phyloP scores from a whole-genome alignment of 2,329 filamentous ascomycete species.

The Scedosporium minutisporum region DNA sequence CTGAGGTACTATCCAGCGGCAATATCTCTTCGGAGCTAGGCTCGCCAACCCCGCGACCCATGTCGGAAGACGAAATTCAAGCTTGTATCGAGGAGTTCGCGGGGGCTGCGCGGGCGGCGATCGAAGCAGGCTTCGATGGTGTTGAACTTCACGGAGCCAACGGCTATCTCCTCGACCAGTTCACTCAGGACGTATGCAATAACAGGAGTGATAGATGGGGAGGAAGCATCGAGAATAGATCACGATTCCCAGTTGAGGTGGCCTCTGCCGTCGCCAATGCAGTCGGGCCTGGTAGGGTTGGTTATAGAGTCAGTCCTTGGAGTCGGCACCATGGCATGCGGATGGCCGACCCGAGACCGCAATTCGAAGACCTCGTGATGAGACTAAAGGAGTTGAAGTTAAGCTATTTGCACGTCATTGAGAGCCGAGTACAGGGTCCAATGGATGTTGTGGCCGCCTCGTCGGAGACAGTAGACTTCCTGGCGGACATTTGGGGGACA shows the following conservation, averaged over 20 bases:
- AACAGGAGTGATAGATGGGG: slow-evolving; percentile 44
- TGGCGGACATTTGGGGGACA: slow-evolving; percentile 18
- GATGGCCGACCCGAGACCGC: slow-evolving; percentile 42
- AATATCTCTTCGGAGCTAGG: slow-evolving; percentile 35
- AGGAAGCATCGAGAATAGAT: slow-evolving; percentile 42
- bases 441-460: slow-evolving; percentile 23
- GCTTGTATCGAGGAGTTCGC: slow-evolving; percentile 52
- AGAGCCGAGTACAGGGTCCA: slow-evolving; percentile 37
- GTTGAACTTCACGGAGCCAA: slow-evolving; percentile 52
- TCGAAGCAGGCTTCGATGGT: slow-evolving; percentile 59
- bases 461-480: not conserved
- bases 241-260: slow-evolving; percentile 40
- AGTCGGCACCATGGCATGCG: slow-evolving; percentile 48
- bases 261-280: slow-evolving; percentile 28
- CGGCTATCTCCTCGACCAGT: slow-evolving; percentile 56
- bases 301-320: slow-evolving; percentile 49
- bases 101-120: slow-evolving; percentile 42
- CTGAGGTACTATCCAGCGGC: slow-evolving; percentile 14
- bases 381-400: slow-evolving; percentile 42
- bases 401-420: slow-evolving; percentile 49
- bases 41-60: slow-evolving; percentile 44
- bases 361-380: slow-evolving; percentile 46
- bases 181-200: slow-evolving; percentile 43
- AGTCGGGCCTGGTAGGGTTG: slow-evolving; percentile 39
- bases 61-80: slow-evolving; percentile 59